Base-by-base conservation (phyloP, 2,329 filamentous ascomycete species). In the Pezicula neosporulosa region DNA sequence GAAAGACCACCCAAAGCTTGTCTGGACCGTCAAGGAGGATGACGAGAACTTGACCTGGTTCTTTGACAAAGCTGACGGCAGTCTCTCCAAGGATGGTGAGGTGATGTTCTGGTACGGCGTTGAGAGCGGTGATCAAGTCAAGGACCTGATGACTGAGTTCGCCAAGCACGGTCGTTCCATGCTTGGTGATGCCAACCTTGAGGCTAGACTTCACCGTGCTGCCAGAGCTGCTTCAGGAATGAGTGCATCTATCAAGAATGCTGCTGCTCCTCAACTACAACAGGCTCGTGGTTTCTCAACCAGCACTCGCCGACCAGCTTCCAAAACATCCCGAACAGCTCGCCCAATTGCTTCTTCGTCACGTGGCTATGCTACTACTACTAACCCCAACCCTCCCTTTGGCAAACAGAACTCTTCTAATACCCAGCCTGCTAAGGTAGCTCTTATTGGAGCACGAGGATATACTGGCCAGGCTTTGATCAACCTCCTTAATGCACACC, bases 11-110 rank as follows among this genome's bases (percentile, higher is more conserved):
- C 85, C 91, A 50, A 90, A 87, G 73, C 79, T 97, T 58, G 88
- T 90, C 57, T 99, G 92, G 93, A 96, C 91, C n/a, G 93, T 97
- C 54, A 93, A 89, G 74, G 87, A 92, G 65, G 88, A 95, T 60
- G 92, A 97, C 63, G 93, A 97, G 79, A 97, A 97, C 69, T 77
- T 97, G 63, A 92, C 90, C 10, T 97, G 93, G 94, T 97, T 97
- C 77, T 95, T 96, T 61, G 92, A 96, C 72, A 96, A 96, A 78
- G 88, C 93, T 9, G 91, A 97, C 61, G 93, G 94, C 51, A 96
- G 90, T 70, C 81, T 97, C 63, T 90, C 87, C 56, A 84, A 86
- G 50, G 85, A 90, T 60, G 90, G 90, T 52, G 90, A 92, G 65
- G 90, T 97, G 37, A 85, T 97, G 65, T 97, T 97, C 78, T 97